Evolutionary conservation across 2,329 filamentous ascomycete genomes (phyloP).

Genomic region (Monilinia fructicola): DNA sequence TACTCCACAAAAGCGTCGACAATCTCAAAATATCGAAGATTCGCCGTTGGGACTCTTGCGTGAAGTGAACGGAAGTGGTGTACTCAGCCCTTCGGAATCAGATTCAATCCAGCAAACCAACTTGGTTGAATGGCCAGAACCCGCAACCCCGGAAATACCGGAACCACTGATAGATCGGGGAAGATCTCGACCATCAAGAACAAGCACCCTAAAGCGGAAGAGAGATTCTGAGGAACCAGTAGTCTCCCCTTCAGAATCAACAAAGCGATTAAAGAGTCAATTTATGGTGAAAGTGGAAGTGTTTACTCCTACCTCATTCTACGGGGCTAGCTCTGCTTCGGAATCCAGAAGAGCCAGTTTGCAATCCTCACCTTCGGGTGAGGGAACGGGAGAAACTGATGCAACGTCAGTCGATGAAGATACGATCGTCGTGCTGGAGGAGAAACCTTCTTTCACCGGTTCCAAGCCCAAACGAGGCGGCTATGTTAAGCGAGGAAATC

Average conservation of each 20-base stretch:
- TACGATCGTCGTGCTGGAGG: slow-evolving; percentile 34
- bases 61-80: neutral
- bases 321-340: slow-evolving; percentile 14
- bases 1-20: neutral
- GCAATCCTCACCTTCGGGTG: slow-evolving; percentile 27
- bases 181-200: slow-evolving; percentile 4
- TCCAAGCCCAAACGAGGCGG: slow-evolving; percentile 21
- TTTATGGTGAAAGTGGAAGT: slow-evolving; percentile 26
- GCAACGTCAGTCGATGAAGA: slow-evolving; percentile 42
- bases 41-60: neutral
- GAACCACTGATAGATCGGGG: slow-evolving; percentile 1
- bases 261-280: slow-evolving; percentile 22
- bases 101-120: neutral
- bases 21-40: neutral
- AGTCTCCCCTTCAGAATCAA: slow-evolving; percentile 19
- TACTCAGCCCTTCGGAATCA: neutral
- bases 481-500: slow-evolving; percentile 8
- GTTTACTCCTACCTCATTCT: neutral
- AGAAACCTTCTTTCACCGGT: neutral
- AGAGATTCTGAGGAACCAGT: slow-evolving; percentile 26
- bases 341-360: slow-evolving; percentile 25
- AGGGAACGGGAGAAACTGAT: slow-evolving; percentile 33
- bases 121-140: neutral
- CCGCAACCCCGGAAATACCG: neutral
- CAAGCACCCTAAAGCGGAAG: slow-evolving; percentile 32